Conservation (phyloP, 495 filamentous ascomycete species). For the Aspergillus sclerotiicarbonarius region DNA sequence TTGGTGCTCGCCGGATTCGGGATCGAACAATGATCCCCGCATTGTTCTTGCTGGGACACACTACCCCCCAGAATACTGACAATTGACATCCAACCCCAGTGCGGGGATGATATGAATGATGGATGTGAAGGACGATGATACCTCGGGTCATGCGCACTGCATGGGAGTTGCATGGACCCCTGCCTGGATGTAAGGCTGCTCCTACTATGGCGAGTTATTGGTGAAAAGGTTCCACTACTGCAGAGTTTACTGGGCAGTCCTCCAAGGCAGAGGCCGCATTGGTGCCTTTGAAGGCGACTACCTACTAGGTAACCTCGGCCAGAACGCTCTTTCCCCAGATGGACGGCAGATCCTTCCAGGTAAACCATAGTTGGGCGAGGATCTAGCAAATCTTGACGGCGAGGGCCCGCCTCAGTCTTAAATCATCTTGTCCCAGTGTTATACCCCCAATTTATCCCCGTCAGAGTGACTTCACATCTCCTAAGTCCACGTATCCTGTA, state of each 20-base stretch:
- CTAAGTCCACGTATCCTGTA: neutral
- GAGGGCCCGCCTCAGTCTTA: neutral
- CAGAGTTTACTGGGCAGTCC: too few relatives aligned
- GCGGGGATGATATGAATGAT: neutral
- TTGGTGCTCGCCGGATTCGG: neutral
- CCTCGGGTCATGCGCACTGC: neutral
- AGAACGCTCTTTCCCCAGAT: neutral
- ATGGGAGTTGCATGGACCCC: neutral
- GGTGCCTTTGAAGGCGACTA: too few relatives aligned
- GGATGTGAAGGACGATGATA: neutral
- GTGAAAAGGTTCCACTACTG: neutral
- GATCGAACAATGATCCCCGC: neutral
- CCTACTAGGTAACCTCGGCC: neutral
- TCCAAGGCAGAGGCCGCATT: too few relatives aligned
- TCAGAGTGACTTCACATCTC: constrained; percentile 13
- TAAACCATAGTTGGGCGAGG: neutral
- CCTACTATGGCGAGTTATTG: neutral
- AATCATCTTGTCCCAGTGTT: neutral
- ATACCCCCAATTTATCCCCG: neutral
- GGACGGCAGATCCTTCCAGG: neutral
- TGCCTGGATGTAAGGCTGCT: neutral
- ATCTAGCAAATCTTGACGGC: neutral
- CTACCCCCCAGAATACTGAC: neutral
- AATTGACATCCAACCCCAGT: neutral
- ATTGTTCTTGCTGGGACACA: neutral